Conservation (phyloP, 83 land plant genomes). For the Picea abies region DNA sequence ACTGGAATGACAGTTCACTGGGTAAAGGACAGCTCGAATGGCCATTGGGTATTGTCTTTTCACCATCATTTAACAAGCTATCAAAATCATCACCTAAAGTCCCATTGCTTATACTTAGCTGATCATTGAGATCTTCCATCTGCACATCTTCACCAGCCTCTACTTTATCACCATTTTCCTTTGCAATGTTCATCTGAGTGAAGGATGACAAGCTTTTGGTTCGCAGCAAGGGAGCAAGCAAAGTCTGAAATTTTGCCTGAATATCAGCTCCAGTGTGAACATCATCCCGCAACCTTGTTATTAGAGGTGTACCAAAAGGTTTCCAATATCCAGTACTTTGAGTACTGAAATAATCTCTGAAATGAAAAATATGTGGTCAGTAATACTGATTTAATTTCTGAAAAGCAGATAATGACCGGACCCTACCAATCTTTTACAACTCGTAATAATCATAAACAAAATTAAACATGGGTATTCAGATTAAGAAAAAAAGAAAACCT, state of each 20-base stretch:
- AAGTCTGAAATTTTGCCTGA: slow-evolving; percentile 28
- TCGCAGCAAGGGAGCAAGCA: slow-evolving; percentile 46
- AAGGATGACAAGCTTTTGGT: slow-evolving; percentile 16
- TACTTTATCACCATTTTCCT: slow-evolving; percentile 29
- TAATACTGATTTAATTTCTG: background rate
- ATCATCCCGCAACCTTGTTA: slow-evolving; percentile 44
- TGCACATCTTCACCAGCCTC: slow-evolving; percentile 18
- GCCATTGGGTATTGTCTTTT: slow-evolving; percentile 1
- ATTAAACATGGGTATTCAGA: background rate
- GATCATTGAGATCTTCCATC: slow-evolving; percentile 20
- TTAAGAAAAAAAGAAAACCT: background rate
- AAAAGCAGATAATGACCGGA: background rate
- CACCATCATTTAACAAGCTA: slow-evolving; percentile 6
- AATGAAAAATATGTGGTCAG: background rate
- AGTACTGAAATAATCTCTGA: slow-evolving; percentile 9
- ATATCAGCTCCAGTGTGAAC: slow-evolving; percentile 30
- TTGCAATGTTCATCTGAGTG: background rate
- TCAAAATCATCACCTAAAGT: slow-evolving; percentile 28
- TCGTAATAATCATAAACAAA: background rate
- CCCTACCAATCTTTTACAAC: background rate
- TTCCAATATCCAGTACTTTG: slow-evolving; percentile 25
- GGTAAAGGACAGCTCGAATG: background rate
- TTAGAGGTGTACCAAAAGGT: slow-evolving; percentile 59
- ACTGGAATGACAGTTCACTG: slow-evolving; percentile 29
- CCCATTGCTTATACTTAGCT: slow-evolving; percentile 5